phyloP scores from a whole-genome alignment of 2,329 filamentous ascomycete genomes.

The Monosporascus sp. region DNA sequence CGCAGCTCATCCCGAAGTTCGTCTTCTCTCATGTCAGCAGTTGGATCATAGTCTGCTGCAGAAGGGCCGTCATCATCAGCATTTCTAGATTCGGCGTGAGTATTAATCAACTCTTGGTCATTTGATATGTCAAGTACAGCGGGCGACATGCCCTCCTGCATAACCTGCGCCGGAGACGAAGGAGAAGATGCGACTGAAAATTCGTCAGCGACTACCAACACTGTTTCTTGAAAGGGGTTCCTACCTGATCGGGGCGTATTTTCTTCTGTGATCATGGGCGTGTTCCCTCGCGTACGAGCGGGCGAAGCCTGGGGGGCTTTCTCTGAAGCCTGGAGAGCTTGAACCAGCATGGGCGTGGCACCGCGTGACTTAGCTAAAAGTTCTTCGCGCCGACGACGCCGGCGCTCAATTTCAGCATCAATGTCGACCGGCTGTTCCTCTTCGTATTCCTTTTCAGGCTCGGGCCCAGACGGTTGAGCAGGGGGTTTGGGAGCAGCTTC shows the following conservation, averaged over 20 bases:
- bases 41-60: slow-evolving; percentile 74
- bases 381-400: slow-evolving; percentile 77
- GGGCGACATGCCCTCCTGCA: slow-evolving; percentile 50
- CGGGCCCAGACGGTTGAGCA: slow-evolving; percentile 27
- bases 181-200: slow-evolving; percentile 26
- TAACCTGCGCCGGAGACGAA: slow-evolving; percentile 34
- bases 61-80: slow-evolving; percentile 62
- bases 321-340: slow-evolving; percentile 62
- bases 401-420: slow-evolving; percentile 76
- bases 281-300: slow-evolving; percentile 39
- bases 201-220: slow-evolving; percentile 12
- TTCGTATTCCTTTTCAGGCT: slow-evolving; percentile 37
- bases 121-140: slow-evolving; percentile 57
- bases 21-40: slow-evolving; percentile 70
- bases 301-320: slow-evolving; percentile 53
- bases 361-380: slow-evolving; percentile 78
- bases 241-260: slow-evolving; percentile 45
- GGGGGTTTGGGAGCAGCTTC: slow-evolving; percentile 19
- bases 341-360: slow-evolving; percentile 67
- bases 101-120: slow-evolving; percentile 64
- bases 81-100: slow-evolving; percentile 36
- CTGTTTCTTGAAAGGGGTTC: slow-evolving; percentile 15
- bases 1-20: slow-evolving; percentile 53
- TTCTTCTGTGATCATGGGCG: slow-evolving; percentile 30
- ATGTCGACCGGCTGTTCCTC: slow-evolving; percentile 66